These are phyloP conservation scores for Sphaerosporella brunnea DNA, from an alignment of 495 filamentous ascomycete genomes.

Conservation along the genomic window DNA sequence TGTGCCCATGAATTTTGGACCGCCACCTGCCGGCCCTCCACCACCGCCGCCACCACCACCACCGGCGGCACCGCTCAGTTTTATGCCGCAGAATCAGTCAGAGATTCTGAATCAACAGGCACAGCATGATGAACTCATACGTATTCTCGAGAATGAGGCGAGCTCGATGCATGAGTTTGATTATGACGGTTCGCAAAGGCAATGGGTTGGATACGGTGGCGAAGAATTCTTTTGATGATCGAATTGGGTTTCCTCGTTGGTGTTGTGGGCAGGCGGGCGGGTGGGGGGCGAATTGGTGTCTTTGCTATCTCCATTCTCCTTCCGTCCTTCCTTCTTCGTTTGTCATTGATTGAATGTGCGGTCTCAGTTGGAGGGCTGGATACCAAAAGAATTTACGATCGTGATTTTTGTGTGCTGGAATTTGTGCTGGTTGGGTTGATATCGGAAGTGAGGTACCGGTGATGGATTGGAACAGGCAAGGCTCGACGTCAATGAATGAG, in stretches of 20 bases:
- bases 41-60: background rate
- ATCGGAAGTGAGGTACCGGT: no score
- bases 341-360: no score
- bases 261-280: background rate
- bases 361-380: no score
- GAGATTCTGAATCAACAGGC: constrained; percentile 21
- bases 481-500: no score
- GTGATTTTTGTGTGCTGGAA: no score
- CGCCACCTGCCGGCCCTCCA: background rate
- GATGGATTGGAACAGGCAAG: no score
- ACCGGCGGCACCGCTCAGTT: background rate
- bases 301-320: no score
- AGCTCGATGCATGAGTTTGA: constrained; percentile 14
- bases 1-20: background rate
- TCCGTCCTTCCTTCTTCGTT: no score
- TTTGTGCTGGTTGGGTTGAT: no score
- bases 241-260: background rate
- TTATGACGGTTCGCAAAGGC: background rate
- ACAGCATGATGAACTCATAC: constrained; percentile 23
- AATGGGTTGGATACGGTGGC: background rate
- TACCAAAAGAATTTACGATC: no score
- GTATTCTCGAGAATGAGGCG: constrained; percentile 20
- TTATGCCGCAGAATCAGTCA: background rate
- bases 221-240: background rate
- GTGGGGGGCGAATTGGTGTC: background rate